A percentile compares a stretch with the other conserved stretches of the same genome.
Evolutionary conservation across 768 basidiomycete species (phyloP).

Genomic region (Rhizopogon vesiculosus): DNA sequence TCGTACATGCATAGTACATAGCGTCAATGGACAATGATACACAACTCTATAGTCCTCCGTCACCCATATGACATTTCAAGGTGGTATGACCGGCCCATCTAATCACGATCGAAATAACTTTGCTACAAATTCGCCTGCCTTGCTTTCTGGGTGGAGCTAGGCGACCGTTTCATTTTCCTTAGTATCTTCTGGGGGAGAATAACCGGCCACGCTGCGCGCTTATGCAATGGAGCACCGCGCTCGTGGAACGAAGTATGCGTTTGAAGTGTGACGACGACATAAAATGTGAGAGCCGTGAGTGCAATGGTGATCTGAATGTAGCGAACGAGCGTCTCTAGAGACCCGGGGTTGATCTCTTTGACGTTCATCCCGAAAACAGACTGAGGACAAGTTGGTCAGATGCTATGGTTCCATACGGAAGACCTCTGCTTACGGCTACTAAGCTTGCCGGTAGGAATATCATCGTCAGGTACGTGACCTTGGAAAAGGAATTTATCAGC

Average conservation of each 20-base stretch:
- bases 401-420: neutral
- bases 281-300: constrained; percentile 47
- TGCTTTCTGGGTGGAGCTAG: too few species aligned
- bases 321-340: constrained; percentile 28
- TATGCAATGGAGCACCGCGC: constrained; percentile 8
- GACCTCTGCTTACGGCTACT: constrained; percentile 17
- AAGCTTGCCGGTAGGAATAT: constrained; percentile 58
- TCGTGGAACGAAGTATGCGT: constrained; percentile 19
- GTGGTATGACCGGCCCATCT: too few species aligned
- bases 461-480: constrained; percentile 53
- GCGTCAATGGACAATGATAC: too few species aligned
- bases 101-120: too few species aligned
- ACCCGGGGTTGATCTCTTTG: constrained; percentile 33
- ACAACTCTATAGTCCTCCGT: too few species aligned
- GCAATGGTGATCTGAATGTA: constrained; percentile 38
- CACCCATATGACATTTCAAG: too few species aligned
- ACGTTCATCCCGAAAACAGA: constrained; percentile 57
- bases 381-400: constrained; percentile 20
- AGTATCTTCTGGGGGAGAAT: constrained; percentile 2
- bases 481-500: neutral
- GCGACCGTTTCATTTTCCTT: neutral
- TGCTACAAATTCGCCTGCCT: too few species aligned
- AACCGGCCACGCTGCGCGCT: constrained; percentile 19
- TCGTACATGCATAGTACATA: too few species aligned
- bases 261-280: constrained; percentile 53